Conservation (phyloP, 1,284 basidiomycete species). For the Thecaphora frezii region DNA sequence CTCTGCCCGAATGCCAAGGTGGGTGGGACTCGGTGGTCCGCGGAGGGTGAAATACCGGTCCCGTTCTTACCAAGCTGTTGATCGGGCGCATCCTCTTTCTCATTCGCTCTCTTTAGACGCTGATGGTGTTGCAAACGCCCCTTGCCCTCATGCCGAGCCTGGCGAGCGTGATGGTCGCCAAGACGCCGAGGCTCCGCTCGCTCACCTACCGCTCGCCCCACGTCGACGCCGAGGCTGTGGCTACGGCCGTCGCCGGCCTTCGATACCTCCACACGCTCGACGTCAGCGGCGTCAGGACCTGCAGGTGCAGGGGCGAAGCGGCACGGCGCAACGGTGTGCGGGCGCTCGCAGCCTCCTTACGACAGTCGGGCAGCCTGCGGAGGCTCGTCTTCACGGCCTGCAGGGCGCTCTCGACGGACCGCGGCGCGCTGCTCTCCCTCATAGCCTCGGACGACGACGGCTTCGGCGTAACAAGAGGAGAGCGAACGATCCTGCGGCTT, state of each 20-base stretch:
- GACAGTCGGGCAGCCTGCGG: neutral
- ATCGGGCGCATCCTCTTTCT: neutral
- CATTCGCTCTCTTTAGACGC: neutral
- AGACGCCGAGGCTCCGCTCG: neutral
- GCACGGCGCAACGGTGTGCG: neutral
- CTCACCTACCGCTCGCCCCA: constrained; percentile 3
- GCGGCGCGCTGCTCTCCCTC: neutral
- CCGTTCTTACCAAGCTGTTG: neutral
- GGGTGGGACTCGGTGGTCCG: neutral
- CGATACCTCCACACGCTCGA: constrained; percentile 1
- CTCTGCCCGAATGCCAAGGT: neutral
- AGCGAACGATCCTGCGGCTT: neutral
- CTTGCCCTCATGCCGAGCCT: neutral
- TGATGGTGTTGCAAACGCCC: constrained; percentile 1
- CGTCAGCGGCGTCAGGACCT: constrained; percentile 1
- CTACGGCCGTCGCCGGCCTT: neutral
- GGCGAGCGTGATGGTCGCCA: neutral
- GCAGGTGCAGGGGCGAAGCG: neutral
- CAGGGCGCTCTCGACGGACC: neutral
- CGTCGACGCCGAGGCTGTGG: neutral
- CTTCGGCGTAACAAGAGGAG: neutral
- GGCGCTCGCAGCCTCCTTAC: neutral
- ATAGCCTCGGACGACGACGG: neutral
- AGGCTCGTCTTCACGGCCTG: neutral
- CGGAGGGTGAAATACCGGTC: too few species aligned